Evolutionary conservation across 202 grass and related monocot genomes (phyloP), one percentile per base, ranked within the genome.

Genomic region (Musa balbisiana): DNA sequence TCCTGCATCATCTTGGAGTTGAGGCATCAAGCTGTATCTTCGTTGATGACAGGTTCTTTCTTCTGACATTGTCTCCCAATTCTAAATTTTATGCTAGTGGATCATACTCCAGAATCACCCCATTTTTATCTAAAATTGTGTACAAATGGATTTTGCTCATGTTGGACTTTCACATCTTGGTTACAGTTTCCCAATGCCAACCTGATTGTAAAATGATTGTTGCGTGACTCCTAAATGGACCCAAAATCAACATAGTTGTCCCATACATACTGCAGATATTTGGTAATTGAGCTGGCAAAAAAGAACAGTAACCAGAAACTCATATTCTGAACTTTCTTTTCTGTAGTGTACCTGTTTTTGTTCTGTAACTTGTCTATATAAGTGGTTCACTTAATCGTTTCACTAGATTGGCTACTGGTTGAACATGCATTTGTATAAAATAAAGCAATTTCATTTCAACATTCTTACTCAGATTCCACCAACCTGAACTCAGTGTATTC

Each of bases 41-140:
- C 49, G 71, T 80, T 0, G 78, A 80, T 73, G 78, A 80, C 78
- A 80, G 78, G 78, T 80, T 73, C 29, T 60, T 72, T 53, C 43
- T 56, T 2, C 52, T 1, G n/a, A 25, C 12, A n/a, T 70, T 79
- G 9, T 25, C 22, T 67, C 14, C 49, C 22, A 19, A 27, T 22
- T 68, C 6, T 62, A 3, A 67, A 17, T 63, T 51, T 55, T 55
- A 55, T 68, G 62, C 51, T 43, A 51, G 1, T 17, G 14, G 5
- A 27, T 19, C 13, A 43, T 49, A 29, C 72, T 62, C 49, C 52
- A 74, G 50, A 19, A 52, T 29, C 53, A 73, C 10, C 8, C 10
- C 62, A 64, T 73, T 49, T 78, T 78, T 19, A 6, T 12, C 51
- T 16, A 67, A 67, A 67, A 20, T 72, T 54, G 27, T 0, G 2